phyloP scores from a whole-genome alignment of 1,139 yeast genomes.

The Nakaseomyces bracarensis region DNA sequence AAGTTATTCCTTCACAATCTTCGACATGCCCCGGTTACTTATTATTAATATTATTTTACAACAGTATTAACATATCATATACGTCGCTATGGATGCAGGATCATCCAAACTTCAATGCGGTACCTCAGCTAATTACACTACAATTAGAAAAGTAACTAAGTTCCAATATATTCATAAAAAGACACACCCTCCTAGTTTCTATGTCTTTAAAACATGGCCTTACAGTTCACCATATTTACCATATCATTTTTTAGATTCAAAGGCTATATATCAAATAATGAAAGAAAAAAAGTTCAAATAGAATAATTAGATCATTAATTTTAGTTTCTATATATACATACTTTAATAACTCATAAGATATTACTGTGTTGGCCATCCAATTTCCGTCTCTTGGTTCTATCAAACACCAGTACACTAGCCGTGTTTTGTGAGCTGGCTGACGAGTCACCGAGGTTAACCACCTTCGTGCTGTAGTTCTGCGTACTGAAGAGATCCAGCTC shows the following conservation, averaged over 20 bases:
- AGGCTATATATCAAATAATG: no score
- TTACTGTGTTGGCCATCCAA: not conserved
- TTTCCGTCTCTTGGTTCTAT: conserved; percentile 11
- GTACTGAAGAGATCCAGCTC: conserved; percentile 29
- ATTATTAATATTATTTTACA: no score
- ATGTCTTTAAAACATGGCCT: no score
- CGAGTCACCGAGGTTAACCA: conserved; percentile 7
- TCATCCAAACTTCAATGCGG: not conserved
- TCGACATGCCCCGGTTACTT: no score
- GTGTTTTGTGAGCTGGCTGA: conserved; percentile 8
- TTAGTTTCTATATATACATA: not conserved
- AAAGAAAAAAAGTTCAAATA: no score
- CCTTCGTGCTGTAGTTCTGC: conserved; percentile 8
- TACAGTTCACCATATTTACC: no score
- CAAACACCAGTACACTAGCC: conserved; percentile 15
- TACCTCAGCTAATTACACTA: not conserved
- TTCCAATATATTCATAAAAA: conserved; percentile 3
- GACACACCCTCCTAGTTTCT: no score
- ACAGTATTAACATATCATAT: no score
- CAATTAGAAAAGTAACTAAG: no score
- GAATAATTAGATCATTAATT: no score
- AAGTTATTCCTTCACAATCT: no score
- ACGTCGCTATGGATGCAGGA: conserved; percentile 5
- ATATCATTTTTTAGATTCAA: no score
- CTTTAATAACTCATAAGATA: not conserved